phyloP scores from a whole-genome alignment of 1,139 yeast genomes.

The Kluyveromyces sp. region DNA sequence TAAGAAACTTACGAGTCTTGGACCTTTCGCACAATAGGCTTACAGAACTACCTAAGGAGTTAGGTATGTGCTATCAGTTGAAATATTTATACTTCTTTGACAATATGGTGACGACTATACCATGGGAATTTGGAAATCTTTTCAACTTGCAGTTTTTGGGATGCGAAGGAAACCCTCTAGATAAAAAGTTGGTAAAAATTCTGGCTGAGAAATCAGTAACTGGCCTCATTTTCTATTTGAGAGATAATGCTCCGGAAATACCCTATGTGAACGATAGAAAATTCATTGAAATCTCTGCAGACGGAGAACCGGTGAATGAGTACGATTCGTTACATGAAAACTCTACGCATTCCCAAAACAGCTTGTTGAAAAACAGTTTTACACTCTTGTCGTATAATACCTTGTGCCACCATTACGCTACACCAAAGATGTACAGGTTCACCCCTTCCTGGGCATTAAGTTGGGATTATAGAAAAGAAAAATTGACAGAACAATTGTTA shows the following conservation, averaged over 20 bases:
- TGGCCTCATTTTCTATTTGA: conserved; percentile 67
- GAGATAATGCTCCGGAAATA: conserved; percentile 74
- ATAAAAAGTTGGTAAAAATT: conserved; percentile 54
- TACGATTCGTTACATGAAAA: conserved; percentile 29
- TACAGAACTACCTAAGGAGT: conserved; percentile 64
- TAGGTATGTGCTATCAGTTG: conserved; percentile 76
- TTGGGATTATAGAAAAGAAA: conserved; percentile 86
- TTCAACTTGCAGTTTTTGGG: conserved; percentile 84
- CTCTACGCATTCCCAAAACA: conserved; percentile 29
- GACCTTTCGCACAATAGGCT: conserved; percentile 79
- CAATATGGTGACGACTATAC: conserved; percentile 68
- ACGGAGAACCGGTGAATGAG: conserved; percentile 54
- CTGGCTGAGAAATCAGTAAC: conserved; percentile 80
- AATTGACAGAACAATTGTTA: conserved; percentile 65
- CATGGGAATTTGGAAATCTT: conserved; percentile 79
- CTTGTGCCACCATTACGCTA: conserved; percentile 92
- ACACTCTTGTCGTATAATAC: conserved; percentile 85
- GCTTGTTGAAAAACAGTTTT: conserved; percentile 40
- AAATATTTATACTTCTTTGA: conserved; percentile 83
- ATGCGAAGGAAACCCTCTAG: conserved; percentile 86
- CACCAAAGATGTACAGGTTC: conserved; percentile 83
- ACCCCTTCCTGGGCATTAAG: conserved; percentile 96
- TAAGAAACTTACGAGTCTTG: conserved; percentile 70
- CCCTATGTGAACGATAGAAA: conserved; percentile 65
- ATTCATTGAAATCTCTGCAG: conserved; percentile 74